Base-by-base conservation (phyloP, 116 monocot genomes). In the Dioscorea cayenensis region DNA sequence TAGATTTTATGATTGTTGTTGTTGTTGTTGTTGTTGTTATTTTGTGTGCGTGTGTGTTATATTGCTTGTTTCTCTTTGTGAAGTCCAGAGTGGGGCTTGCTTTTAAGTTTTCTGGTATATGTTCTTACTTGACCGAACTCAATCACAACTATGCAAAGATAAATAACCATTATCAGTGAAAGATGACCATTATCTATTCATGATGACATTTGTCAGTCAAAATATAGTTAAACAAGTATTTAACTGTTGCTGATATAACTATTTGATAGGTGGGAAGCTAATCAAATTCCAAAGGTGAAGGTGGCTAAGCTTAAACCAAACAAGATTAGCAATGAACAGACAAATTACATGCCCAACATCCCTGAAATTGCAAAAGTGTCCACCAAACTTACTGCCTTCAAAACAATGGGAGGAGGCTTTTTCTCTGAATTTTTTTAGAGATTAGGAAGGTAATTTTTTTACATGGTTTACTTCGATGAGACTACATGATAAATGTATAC, bases 291-390 rank as follows among this genome's bases (percentile, higher is more conserved):
- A 68, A 88, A 83, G 29, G 89, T 97, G 58, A 97, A 85, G 65
- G 81, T 88, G 23, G 93, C 84, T 10, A 89, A 85, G 64, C 38
- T 90, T 22, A 81, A 86, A 61, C 72, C 62, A 8, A 77, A 20
- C 35, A 81, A 83, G 38, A 66, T 67, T 29, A 67, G 43, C 19
- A 76, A 49, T 59, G 86, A 93, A 61, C 97, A 97, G 72, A 97
- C 97, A 66, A 76, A 88, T 36, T 97, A 97, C 67, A 97, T 97
- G 90, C 97, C 97, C 13, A 77, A 76, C 21, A 93, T 97, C 71
- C 86, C 97, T 49, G 83, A 88, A 16, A 83, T 97, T 51, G 49
- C 79, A 14, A 90, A 90, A 83, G 66, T 97, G 88, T 36, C 88
- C 90, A 17, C 68, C 66, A 2, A 79, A 84, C 61, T 71, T 97